Conservation (phyloP, 176 grass and related monocot genomes). For the Pontederia paniculata region DNA sequence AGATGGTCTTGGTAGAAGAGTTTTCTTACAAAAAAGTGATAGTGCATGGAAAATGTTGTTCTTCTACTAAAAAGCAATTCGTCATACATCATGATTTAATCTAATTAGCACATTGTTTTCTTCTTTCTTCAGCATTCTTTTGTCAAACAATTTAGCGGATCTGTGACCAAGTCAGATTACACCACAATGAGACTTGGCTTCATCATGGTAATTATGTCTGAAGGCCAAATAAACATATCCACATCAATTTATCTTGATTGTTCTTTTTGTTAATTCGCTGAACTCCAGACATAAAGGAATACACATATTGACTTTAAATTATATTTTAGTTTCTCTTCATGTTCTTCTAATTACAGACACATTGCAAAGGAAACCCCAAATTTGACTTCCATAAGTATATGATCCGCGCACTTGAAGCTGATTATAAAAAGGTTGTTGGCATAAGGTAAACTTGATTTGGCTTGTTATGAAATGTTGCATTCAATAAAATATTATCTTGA, state of each 20-base stretch:
- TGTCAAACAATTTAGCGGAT: conserved; percentile 69
- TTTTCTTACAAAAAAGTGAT: background rate
- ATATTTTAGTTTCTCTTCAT: background rate
- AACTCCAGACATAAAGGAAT: too few species aligned
- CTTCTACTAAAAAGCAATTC: background rate
- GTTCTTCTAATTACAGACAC: conserved; percentile 38
- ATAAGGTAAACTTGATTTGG: conserved; percentile 39
- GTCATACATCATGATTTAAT: background rate
- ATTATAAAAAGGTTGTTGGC: conserved; percentile 88
- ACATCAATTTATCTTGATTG: background rate
- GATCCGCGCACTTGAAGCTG: conserved; percentile 70
- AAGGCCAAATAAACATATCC: too few species aligned
- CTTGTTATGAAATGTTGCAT: too few species aligned
- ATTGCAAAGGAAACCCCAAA: conserved; percentile 66
- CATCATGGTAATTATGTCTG: conserved; percentile 51
- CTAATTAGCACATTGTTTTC: conserved; percentile 14
- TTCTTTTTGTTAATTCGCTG: too few species aligned
- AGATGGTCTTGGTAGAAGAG: background rate
- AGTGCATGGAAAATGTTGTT: background rate
- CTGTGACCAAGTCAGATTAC: conserved; percentile 63
- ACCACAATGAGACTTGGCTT: conserved; percentile 77
- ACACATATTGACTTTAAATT: background rate
- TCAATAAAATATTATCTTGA: too few species aligned
- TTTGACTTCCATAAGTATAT: conserved; percentile 91
- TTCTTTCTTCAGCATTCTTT: conserved; percentile 56